A percentile compares a stretch with the other conserved stretches of the same genome.
phyloP scores from a whole-genome alignment of 2,329 filamentous ascomycete species.

The Fusarium anthophilum region DNA sequence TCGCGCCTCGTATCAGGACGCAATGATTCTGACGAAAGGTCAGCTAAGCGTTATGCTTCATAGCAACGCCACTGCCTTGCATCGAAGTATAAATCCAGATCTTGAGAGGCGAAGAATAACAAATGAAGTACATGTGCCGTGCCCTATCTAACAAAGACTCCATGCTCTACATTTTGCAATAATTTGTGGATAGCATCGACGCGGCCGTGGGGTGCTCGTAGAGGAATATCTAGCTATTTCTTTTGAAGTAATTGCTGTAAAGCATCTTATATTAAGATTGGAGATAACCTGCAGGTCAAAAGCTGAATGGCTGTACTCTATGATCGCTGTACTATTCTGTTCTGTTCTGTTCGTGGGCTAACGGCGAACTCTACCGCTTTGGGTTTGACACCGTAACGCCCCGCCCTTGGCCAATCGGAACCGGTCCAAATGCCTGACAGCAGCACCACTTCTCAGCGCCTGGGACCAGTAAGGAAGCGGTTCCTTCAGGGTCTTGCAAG shows the following conservation, averaged over 20 bases:
- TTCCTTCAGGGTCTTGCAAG: background rate
- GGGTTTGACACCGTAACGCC: background rate
- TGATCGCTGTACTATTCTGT: background rate
- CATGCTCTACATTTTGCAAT: background rate
- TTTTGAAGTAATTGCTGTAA: rapidly evolving
- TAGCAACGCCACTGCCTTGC: background rate
- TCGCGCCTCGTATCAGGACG: too few species aligned
- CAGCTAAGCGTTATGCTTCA: background rate
- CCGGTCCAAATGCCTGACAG: background rate
- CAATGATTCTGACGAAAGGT: background rate
- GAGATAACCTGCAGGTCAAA: too few species aligned
- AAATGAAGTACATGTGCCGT: background rate
- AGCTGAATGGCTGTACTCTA: too few species aligned
- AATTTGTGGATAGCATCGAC: too few species aligned
- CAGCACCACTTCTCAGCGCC: background rate
- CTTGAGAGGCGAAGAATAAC: background rate
- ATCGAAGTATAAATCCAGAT: background rate
- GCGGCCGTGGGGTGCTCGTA: rapidly evolving
- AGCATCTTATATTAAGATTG: background rate
- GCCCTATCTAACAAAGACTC: too few species aligned
- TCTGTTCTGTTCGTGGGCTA: background rate
- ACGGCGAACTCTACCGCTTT: background rate
- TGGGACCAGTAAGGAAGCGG: background rate
- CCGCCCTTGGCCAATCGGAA: background rate
- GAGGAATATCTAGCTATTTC: background rate